phyloP scores from a whole-genome alignment of 1,139 yeast species.

The Kazachstania sp. region DNA sequence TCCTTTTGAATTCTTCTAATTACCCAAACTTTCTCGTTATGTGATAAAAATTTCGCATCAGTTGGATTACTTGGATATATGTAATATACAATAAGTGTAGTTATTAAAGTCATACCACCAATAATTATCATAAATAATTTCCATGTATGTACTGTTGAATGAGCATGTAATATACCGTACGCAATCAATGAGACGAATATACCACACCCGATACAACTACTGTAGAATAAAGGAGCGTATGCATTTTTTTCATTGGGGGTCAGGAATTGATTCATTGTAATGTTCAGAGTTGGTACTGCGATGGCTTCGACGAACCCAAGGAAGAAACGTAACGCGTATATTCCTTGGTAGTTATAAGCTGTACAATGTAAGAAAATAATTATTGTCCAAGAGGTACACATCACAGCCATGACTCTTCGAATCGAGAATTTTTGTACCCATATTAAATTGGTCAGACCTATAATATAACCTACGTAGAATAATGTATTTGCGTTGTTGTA shows the following conservation, averaged over 20 bases:
- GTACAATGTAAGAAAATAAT: conserved; percentile 36
- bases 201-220: conserved; percentile 39
- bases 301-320: conserved; percentile 41
- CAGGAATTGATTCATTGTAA: conserved; percentile 40
- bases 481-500: conserved; percentile 36
- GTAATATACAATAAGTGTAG: conserved; percentile 32
- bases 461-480: conserved; percentile 36
- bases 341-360: conserved; percentile 37
- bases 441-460: conserved; percentile 32
- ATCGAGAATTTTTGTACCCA: conserved; percentile 34
- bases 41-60: conserved; percentile 33
- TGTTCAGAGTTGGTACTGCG: conserved; percentile 35
- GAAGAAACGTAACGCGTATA: conserved; percentile 37
- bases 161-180: conserved; percentile 35
- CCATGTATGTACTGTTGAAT: conserved; percentile 41
- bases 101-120: conserved; percentile 37
- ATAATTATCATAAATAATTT: conserved; percentile 37
- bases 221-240: conserved; percentile 38
- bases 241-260: conserved; percentile 37
- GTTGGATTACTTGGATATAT: conserved; percentile 41
- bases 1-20: conserved; percentile 39
- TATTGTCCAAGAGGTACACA: conserved; percentile 35
- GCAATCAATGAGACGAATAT: conserved; percentile 42
- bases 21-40: conserved; percentile 39
- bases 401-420: conserved; percentile 30